phyloP scores from a whole-genome alignment of 2,329 filamentous ascomycete genomes.

The Gaeumannomyces tritici region DNA sequence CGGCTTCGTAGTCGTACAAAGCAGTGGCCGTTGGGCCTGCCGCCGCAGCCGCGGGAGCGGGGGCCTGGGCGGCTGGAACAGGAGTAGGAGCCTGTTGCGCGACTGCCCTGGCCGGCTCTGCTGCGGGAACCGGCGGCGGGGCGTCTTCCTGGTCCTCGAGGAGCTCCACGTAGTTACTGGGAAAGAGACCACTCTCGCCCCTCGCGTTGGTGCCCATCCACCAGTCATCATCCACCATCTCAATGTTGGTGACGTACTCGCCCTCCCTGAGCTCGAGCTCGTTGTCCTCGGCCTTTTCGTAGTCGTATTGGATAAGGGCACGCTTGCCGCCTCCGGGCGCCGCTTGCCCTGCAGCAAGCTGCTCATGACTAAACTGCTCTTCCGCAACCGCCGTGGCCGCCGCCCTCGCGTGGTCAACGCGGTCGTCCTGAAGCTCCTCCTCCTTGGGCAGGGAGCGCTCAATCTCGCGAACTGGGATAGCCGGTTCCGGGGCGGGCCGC shows the following conservation, averaged over 20 bases:
- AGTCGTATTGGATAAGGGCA: constrained; percentile 84
- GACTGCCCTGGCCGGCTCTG: constrained; percentile 8
- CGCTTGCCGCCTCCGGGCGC: constrained; percentile 43
- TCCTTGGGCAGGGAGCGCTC: constrained; percentile 53
- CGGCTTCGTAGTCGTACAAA: constrained; percentile 92
- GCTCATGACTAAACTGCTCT: constrained; percentile 29
- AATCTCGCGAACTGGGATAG: constrained; percentile 39
- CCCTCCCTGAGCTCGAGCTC: constrained; percentile 88
- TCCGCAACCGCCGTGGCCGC: constrained; percentile 46
- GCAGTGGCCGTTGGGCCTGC: constrained; percentile 65
- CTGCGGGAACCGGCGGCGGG: constrained; percentile 18
- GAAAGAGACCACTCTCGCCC: constrained; percentile 86
- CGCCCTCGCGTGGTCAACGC: constrained; percentile 46
- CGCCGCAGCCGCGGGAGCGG: constrained; percentile 19
- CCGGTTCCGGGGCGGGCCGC: constrained; percentile 43
- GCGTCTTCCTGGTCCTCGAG: constrained; percentile 48
- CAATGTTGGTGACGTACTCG: constrained; percentile 80
- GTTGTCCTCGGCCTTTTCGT: constrained; percentile 96
- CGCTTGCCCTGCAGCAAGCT: constrained; percentile 22
- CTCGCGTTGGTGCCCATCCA: constrained; percentile 88
- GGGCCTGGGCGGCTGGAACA: constrained; percentile 27
- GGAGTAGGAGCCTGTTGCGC: constrained; percentile 15
- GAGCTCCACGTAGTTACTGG: constrained; percentile 92
- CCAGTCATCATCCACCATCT: constrained; percentile 98
- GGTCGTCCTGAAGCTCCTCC: constrained; percentile 55